Conservation (phyloP, 208 protist genomes). For the Leishmania braziliensis region DNA sequence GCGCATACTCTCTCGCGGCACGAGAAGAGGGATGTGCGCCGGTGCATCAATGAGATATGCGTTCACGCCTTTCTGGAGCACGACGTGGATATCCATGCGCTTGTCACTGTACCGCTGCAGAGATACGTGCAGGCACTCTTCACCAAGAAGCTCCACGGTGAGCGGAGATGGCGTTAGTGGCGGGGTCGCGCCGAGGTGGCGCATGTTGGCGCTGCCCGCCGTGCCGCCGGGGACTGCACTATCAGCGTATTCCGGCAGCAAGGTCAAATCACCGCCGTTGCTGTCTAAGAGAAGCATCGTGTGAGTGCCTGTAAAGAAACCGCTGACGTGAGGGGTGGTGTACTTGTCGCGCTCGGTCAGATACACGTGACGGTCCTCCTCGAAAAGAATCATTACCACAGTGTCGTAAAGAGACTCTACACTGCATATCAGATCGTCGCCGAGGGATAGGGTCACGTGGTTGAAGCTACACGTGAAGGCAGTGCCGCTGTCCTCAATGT, state of each 20-base stretch:
- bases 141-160: constrained; percentile 30
- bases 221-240: neutral
- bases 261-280: constrained; percentile 13
- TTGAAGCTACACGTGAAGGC: constrained; percentile 43
- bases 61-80: constrained; percentile 38
- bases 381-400: constrained; percentile 42
- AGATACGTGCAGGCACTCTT: constrained; percentile 33
- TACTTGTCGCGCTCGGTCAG: constrained; percentile 37
- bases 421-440: constrained; percentile 37
- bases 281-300: constrained; percentile 27
- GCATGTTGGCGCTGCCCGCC: neutral
- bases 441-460: constrained; percentile 37
- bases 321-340: constrained; percentile 44
- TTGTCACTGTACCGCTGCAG: constrained; percentile 61
- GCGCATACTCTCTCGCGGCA: constrained; percentile 26
- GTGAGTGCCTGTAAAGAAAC: constrained; percentile 29
- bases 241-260: constrained; percentile 21
- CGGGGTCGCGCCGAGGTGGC: neutral
- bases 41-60: constrained; percentile 36
- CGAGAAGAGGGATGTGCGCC: constrained; percentile 34
- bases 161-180: constrained; percentile 28
- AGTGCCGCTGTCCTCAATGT: constrained; percentile 50
- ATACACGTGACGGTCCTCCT: constrained; percentile 58
- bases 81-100: constrained; percentile 47
- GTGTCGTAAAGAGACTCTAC: constrained; percentile 53